Percentiles rank a stretch among this genome's conserved stretches.
These are phyloP conservation scores for Onygenales sp. DNA, from an alignment of 2,329 filamentous ascomycete genomes.

Conservation along the genomic window DNA sequence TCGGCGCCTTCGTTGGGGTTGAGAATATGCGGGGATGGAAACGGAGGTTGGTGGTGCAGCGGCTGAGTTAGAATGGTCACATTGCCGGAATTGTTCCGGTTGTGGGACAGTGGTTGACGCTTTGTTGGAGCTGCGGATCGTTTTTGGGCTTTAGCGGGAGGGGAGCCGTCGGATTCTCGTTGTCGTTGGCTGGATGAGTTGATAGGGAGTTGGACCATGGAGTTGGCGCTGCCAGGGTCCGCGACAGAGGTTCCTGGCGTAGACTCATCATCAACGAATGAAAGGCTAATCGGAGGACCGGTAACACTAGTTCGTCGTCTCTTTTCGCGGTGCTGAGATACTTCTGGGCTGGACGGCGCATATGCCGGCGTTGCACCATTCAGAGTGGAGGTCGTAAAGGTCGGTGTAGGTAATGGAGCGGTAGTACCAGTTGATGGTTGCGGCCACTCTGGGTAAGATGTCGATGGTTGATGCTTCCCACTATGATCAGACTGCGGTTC, in stretches of 20 bases:
- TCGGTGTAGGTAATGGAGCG: constrained; percentile 12
- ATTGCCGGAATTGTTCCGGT: constrained; percentile 17
- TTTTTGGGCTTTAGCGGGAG: constrained; percentile 13
- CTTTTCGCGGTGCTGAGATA: constrained; percentile 31
- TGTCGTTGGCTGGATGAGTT: neutral
- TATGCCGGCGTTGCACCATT: constrained; percentile 27
- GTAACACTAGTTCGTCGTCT: constrained; percentile 26
- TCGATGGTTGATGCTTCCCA: constrained; percentile 18
- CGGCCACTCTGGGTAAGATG: constrained; percentile 26
- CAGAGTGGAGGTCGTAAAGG: constrained; percentile 13
- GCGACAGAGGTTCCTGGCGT: constrained; percentile 20
- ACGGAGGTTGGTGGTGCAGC: constrained; percentile 9
- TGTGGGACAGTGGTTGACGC: constrained; percentile 18
- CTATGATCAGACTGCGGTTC: constrained; percentile 18
- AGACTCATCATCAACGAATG: constrained; percentile 47
- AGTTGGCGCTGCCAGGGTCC: neutral
- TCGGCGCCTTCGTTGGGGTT: constrained; percentile 61
- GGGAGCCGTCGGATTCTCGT: constrained; percentile 1
- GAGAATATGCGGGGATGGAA: constrained; percentile 47
- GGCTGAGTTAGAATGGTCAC: constrained; percentile 24
- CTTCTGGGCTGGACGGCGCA: constrained; percentile 45
- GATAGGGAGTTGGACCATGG: constrained; percentile 9
- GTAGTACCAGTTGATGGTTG: constrained; percentile 17
- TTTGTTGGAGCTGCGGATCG: constrained; percentile 22
- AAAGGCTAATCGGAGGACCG: constrained; percentile 44